A percentile compares a stretch with the other conserved stretches of the same genome.
These are phyloP conservation scores for Xylariaceae sp. DNA, from an alignment of 2,329 filamentous ascomycete genomes.

Conservation along the genomic window DNA sequence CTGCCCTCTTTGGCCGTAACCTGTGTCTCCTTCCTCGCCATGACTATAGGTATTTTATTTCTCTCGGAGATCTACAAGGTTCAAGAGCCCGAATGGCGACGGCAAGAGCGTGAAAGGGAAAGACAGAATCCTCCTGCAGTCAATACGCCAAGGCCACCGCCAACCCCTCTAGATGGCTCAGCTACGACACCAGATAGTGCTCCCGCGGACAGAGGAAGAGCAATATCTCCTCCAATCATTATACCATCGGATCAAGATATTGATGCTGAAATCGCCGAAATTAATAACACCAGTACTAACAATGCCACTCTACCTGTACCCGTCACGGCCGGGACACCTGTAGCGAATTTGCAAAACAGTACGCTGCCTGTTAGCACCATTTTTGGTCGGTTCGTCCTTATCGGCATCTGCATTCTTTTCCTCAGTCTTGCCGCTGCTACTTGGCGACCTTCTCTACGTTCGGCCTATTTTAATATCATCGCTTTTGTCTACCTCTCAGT, in stretches of 20 bases:
- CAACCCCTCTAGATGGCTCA: conserved; percentile 27
- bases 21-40: conserved; percentile 61
- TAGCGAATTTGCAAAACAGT: conserved; percentile 38
- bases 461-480: conserved; percentile 67
- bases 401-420: conserved; percentile 63
- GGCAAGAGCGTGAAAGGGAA: conserved; percentile 46
- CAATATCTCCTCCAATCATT: conserved; percentile 57
- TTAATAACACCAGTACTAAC: conserved; percentile 38
- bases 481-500: conserved; percentile 83
- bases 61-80: conserved; percentile 66
- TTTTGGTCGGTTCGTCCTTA: conserved; percentile 63
- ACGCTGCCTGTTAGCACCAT: conserved; percentile 59
- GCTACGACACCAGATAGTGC: conserved; percentile 32
- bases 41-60: conserved; percentile 64
- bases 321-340: conserved; percentile 39
- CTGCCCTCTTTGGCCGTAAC: conserved; percentile 63
- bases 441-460: conserved; percentile 63
- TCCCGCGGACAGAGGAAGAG: conserved; percentile 29
- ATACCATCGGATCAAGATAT: conserved; percentile 70
- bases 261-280: conserved; percentile 63
- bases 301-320: conserved; percentile 40
- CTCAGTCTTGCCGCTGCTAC: conserved; percentile 65
- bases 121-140: conserved; percentile 36
- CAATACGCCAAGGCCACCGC: conserved; percentile 33
- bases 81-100: conserved; percentile 64